phyloP scores from a whole-genome alignment of 2,329 filamentous ascomycete species.

The Anthostomella pinea region DNA sequence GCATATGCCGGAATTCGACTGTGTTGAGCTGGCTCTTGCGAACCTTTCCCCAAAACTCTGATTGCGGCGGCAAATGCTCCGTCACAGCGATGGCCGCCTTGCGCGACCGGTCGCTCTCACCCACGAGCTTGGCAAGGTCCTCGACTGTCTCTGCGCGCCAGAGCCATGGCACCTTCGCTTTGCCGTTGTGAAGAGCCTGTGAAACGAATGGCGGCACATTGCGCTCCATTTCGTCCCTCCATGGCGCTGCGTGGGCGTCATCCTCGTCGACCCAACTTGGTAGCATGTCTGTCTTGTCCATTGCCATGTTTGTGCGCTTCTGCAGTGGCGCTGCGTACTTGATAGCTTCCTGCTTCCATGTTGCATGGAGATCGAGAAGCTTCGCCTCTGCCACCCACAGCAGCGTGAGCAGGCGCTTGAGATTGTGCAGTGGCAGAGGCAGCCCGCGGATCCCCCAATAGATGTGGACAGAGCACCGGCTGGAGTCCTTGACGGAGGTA shows the following conservation, averaged over 20 bases:
- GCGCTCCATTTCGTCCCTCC: conserved; percentile 13
- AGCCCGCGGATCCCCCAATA: conserved; percentile 15
- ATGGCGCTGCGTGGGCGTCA: background rate
- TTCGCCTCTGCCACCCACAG: conserved; percentile 15
- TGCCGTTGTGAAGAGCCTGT: conserved; percentile 4
- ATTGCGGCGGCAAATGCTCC: conserved; percentile 12
- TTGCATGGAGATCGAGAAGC: conserved; percentile 14
- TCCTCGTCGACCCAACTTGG: conserved; percentile 9
- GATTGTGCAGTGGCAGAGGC: conserved; percentile 4
- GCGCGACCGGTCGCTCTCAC: conserved; percentile 9
- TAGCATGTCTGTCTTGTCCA: conserved; percentile 4
- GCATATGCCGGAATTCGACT: conserved; percentile 17
- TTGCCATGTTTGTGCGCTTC: conserved; percentile 14
- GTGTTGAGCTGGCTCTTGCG: conserved; percentile 15
- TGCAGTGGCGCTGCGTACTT: conserved; percentile 15
- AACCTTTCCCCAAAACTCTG: conserved; percentile 11
- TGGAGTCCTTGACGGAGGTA: conserved; percentile 8
- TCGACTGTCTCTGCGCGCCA: conserved; percentile 12
- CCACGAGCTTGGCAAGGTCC: conserved; percentile 14
- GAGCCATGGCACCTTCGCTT: conserved; percentile 16
- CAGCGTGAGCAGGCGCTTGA: conserved; percentile 13
- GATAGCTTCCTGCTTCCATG: conserved; percentile 9
- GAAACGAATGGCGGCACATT: conserved; percentile 9
- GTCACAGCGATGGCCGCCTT: conserved; percentile 10
- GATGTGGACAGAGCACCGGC: conserved; percentile 12